A percentile compares a stretch with the other conserved stretches of the same genome.
These are phyloP conservation scores for Malus sylvestris DNA, from an alignment of 306 rosid genomes.

Conservation along the genomic window DNA sequence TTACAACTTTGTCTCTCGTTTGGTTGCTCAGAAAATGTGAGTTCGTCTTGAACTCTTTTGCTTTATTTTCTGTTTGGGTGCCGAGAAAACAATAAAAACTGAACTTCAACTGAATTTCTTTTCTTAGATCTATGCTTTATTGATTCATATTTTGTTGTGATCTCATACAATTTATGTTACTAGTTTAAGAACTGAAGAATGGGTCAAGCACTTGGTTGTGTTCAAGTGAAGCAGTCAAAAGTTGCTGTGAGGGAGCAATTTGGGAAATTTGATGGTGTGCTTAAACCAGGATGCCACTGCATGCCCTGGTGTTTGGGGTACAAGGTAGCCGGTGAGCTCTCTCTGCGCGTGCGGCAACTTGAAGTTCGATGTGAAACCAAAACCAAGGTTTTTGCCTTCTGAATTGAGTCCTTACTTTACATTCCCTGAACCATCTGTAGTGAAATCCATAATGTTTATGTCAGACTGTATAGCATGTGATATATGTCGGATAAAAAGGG, in stretches of 20 bases:
- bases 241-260: constrained; percentile 58
- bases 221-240: constrained; percentile 55
- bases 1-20: background rate
- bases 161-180: background rate
- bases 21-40: background rate
- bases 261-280: constrained; percentile 45
- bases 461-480: background rate
- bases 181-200: constrained; percentile 33
- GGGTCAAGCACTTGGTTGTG: constrained; percentile 60
- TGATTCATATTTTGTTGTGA: background rate
- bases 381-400: constrained; percentile 44
- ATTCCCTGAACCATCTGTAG: background rate
- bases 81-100: background rate
- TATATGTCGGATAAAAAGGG: background rate
- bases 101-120: too few relatives aligned
- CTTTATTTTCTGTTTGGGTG: background rate
- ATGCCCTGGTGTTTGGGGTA: constrained; percentile 66
- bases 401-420: background rate
- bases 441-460: background rate
- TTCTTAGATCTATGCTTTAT: background rate
- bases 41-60: background rate
- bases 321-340: constrained; percentile 45
- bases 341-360: constrained; percentile 62
- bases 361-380: constrained; percentile 61
- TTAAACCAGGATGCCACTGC: constrained; percentile 67